Base-by-base conservation (phyloP, 2,329 filamentous ascomycete species). In the Penicillium carneum region DNA sequence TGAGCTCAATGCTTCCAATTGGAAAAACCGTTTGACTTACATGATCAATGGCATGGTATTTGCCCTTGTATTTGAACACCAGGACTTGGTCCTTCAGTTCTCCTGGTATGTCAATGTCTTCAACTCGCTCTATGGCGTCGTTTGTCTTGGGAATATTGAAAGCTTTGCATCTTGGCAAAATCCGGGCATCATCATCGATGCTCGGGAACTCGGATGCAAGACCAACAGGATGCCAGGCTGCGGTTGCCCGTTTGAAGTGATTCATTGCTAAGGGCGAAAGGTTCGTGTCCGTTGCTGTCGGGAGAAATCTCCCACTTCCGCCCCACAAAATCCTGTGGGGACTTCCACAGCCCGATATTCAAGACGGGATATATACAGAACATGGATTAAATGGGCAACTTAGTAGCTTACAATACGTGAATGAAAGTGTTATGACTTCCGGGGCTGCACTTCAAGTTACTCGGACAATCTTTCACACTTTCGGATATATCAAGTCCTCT, bases 41-140 rank as follows among this genome's bases (percentile, higher is more conserved):
- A 78, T 90, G 88, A 61, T 91, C 87, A 23, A 90, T 79, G 0
- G 88, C 89, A 68, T 90, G 84, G n/a, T 90, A 80, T 61, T 84
- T 86, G 3, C 84, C 86, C 53, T 82, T 83, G 67, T 88, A 89
- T 63, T 82, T 82, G 65, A 90, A 91, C 0, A 91, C 81, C 18
- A 91, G 79, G 0, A 90, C 86, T 69, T 90, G 87, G 54, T 88
- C 81, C 45, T 79, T 81, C 56, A 87, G 57, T 3, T 79, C 75
- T 7, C 74, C 73, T 4, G 68, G 74, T 81, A 81, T 0, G 65
- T 76, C 8, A 71, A 77, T 31, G 33, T 67, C 64, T 41, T 64
- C 65, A 18, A 59, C 57, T n/a, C 29, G 36, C 45, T 67, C 57
- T 3, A 63, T 42, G 74, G 72, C 1, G 76, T 72, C 23, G 67